These are phyloP conservation scores for Carex parvula DNA, from an alignment of 176 grass and related monocot genomes.

Conservation along the genomic window DNA sequence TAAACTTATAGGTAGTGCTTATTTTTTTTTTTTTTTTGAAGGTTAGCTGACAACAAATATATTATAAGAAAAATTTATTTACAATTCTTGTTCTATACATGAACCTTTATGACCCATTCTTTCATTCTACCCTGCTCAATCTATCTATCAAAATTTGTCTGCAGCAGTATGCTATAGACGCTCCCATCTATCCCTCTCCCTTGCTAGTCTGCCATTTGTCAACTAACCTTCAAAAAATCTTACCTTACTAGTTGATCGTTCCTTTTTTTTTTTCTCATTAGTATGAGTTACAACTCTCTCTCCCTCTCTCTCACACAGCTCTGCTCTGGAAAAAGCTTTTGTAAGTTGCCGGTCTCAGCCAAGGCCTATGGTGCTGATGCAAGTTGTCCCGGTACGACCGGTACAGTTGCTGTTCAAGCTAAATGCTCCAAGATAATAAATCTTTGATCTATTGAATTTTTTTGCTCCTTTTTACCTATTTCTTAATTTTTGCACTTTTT, in stretches of 20 bases:
- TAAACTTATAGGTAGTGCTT: neutral
- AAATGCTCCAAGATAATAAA: conserved; percentile 17
- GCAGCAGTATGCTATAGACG: too few relatives aligned
- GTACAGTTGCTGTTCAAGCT: conserved; percentile 23
- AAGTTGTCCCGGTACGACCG: conserved; percentile 3
- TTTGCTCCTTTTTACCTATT: neutral
- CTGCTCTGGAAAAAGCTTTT: neutral
- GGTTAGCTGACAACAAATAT: too few relatives aligned
- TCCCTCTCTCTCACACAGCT: neutral
- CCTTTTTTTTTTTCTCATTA: neutral
- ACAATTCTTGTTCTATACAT: too few relatives aligned
- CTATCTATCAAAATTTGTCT: too few relatives aligned
- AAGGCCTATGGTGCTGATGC: conserved; percentile 13
- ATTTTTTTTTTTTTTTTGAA: too few relatives aligned
- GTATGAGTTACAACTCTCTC: neutral
- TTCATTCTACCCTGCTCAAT: too few relatives aligned
- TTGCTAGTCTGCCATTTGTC: too few relatives aligned
- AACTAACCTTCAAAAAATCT: too few relatives aligned
- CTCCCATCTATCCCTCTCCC: too few relatives aligned
- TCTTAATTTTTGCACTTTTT: neutral
- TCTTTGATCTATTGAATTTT: neutral
- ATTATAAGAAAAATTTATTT: too few relatives aligned
- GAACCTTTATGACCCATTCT: too few relatives aligned
- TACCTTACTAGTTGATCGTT: neutral
- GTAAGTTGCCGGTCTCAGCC: conserved; percentile 6